These are phyloP conservation scores for Nannochloris sp. DNA, from an alignment of 139 green algal species.

Conservation along the genomic window DNA sequence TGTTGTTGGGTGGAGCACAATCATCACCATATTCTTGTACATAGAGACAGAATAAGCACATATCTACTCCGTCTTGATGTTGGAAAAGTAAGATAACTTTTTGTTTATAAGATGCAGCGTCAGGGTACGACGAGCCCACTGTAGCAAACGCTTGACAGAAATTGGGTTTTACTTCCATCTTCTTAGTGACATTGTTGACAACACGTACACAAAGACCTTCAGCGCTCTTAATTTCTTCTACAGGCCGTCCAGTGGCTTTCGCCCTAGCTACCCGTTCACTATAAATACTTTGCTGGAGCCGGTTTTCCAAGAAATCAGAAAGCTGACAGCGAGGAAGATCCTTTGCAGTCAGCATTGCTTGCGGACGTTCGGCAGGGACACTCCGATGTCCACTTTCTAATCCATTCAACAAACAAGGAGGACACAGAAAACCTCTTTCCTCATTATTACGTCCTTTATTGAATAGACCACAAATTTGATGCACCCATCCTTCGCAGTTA, in stretches of 20 bases:
- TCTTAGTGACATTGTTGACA: constrained; percentile 90
- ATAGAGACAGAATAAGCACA: constrained; percentile 94
- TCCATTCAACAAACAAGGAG: constrained; percentile 70
- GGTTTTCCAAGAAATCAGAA: constrained; percentile 47
- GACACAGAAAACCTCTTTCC: constrained; percentile 85
- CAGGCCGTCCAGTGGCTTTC: constrained; percentile 23
- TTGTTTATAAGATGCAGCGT: constrained; percentile 81
- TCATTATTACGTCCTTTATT: constrained; percentile 91
- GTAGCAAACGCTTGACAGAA: constrained; percentile 70
- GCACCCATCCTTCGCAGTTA: constrained; percentile 89
- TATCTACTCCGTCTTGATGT: constrained; percentile 80
- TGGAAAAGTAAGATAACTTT: constrained; percentile 96
- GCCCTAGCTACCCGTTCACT: constrained; percentile 18
- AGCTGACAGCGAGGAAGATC: constrained; percentile 81
- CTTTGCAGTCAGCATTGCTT: constrained; percentile 80
- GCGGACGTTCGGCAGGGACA: constrained; percentile 55
- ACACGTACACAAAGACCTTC: constrained; percentile 78
- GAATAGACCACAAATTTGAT: constrained; percentile 96
- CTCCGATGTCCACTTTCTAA: constrained; percentile 38
- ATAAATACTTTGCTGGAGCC: constrained; percentile 10
- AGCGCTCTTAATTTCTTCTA: constrained; percentile 44
- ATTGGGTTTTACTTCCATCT: constrained; percentile 71
- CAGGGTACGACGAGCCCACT: constrained; percentile 48
- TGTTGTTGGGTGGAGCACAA: constrained; percentile 74
- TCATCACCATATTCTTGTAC: constrained; percentile 93